Evolutionary conservation across 768 basidiomycete species (phyloP), one percentile per base, ranked within the genome.

Genomic region (Lenzites betulinus): DNA sequence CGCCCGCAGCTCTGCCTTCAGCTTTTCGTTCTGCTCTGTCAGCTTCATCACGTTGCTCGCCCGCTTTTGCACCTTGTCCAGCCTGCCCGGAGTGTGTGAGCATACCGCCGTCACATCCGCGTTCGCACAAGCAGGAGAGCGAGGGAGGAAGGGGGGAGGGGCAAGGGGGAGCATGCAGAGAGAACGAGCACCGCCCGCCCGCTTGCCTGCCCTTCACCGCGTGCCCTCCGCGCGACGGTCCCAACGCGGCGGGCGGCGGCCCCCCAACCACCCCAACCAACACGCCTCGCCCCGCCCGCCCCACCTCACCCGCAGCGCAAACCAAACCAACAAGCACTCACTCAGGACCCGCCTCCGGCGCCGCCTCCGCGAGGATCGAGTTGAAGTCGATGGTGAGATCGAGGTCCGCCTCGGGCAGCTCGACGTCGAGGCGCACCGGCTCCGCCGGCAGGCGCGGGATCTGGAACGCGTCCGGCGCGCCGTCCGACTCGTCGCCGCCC

Each of bases 11-110:
- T 91, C 85, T 51, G 81, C 86, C 73, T 88, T 86, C 61, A 93
- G 76, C 72, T 86, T 88, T 72, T 89, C 87, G 71, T 92, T 88
- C 78, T 93, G 90, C 75, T 88, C 80, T 22, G 87, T 80, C 36
- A 93, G 78, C 69, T 88, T 90, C 69, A 89, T 71, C 59, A 92
- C 88, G 72, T 88, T 91, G 67, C 87, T 89, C 42, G 84, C 86
- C 62, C 90, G 85, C 74, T 91, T 92, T 70, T 89, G 77, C 64
- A 82, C 71, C 58, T 72, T 73, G 63, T 77, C 60, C 36, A 66
- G 46, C 54, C 65, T 71, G 59, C 43, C 20, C 43, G 2, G 26
- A n/a, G 16, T 26, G 20, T 57, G 59, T 63, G 2, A 47, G 57
- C 47, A 44, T 35, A 28, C 35, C 13, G 35, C 20, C 7, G 30